phyloP scores from a whole-genome alignment of 768 basidiomycete species.

The Cytidiella melzeri region DNA sequence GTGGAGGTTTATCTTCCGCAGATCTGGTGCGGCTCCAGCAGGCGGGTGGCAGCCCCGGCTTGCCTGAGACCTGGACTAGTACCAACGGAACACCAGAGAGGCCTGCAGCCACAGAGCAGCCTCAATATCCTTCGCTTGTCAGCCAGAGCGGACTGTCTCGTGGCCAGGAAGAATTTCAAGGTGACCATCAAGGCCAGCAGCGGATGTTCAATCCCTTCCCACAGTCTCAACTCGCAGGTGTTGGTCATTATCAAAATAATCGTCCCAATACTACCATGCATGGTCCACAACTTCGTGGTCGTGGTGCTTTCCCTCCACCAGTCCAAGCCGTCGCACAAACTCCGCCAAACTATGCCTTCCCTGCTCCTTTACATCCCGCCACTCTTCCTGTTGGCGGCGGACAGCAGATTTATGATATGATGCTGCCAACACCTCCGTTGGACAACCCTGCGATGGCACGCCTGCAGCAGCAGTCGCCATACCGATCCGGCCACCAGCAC shows the following conservation, averaged over 20 bases:
- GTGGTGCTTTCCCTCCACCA: conserved; percentile 47
- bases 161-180: conserved; percentile 40
- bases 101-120: conserved; percentile 26
- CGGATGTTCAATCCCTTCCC: conserved; percentile 41
- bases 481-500: conserved; percentile 73
- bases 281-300: conserved; percentile 56
- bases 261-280: conserved; percentile 44
- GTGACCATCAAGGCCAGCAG: conserved; percentile 55
- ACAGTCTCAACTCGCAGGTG: conserved; percentile 30
- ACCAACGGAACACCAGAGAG: conserved; percentile 25
- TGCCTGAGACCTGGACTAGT: conserved; percentile 21
- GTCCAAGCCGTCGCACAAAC: conserved; percentile 38
- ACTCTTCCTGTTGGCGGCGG: conserved; percentile 63
- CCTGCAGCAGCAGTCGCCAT: conserved; percentile 73
- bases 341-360: conserved; percentile 40
- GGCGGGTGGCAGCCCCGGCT: conserved; percentile 36
- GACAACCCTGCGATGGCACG: conserved; percentile 62
- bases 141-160: conserved; percentile 39
- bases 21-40: conserved; percentile 74
- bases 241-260: conserved; percentile 38
- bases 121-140: conserved; percentile 63
- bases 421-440: conserved; percentile 51
- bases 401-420: conserved; percentile 68
- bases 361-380: conserved; percentile 48
- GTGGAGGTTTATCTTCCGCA: conserved; percentile 66